Evolutionary conservation across 2,329 filamentous ascomycete genomes (phyloP).

Genomic region (Trichoderma lentiforme): DNA sequence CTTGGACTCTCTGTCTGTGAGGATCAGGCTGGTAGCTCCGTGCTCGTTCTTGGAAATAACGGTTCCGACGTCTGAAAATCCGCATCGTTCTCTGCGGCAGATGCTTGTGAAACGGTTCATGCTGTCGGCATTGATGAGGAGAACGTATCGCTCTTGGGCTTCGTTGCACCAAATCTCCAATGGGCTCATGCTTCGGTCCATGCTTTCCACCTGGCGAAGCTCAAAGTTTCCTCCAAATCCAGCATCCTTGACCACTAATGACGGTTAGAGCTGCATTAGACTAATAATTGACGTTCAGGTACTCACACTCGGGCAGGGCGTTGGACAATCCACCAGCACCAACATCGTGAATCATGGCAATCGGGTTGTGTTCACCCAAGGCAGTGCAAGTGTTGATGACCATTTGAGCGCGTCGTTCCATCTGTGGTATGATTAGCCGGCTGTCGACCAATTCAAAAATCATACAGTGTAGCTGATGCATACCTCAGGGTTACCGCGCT

Average conservation of each 20-base stretch:
- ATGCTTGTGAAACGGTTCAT: conserved; percentile 73
- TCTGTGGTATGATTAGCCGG: conserved; percentile 34
- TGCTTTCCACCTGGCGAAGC: conserved; percentile 87
- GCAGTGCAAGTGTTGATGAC: conserved; percentile 93
- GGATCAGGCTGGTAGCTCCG: conserved; percentile 68
- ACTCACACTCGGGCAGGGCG: conserved; percentile 69
- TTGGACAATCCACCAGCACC: conserved; percentile 78
- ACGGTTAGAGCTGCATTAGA: not conserved
- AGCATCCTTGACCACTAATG: conserved; percentile 76
- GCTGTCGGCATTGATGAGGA: conserved; percentile 77
- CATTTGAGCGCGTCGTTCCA: conserved; percentile 93
- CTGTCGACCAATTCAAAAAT: not conserved
- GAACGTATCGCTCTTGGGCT: conserved; percentile 92
- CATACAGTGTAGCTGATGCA: not conserved
- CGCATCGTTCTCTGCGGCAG: conserved; percentile 78
- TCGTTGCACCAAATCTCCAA: conserved; percentile 98
- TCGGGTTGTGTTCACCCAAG: conserved; percentile 80
- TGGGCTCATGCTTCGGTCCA: conserved; percentile 88
- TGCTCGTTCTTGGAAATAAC: conserved; percentile 60
- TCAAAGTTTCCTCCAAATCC: conserved; percentile 89
- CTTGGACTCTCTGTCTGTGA: conserved; percentile 76
- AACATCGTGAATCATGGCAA: conserved; percentile 96
- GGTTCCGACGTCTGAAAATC: conserved; percentile 85
- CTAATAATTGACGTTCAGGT: not conserved
- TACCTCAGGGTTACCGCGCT: conserved; percentile 85